Evolutionary conservation across 1,284 basidiomycete genomes (phyloP).

Genomic region (Rhizoctonia solani): DNA sequence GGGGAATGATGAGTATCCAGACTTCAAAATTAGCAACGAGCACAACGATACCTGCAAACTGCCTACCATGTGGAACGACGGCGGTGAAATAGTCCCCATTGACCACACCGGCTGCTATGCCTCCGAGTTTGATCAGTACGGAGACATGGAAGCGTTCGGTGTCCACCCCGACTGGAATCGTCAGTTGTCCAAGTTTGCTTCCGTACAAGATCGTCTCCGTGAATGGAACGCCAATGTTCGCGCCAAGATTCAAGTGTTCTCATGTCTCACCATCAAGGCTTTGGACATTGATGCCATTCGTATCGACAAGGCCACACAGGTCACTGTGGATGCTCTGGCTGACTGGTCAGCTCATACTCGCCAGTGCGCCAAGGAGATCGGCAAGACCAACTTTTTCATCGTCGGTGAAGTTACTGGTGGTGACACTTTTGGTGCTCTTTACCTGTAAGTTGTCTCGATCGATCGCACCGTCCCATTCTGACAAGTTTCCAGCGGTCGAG

Average conservation of each 20-base stretch:
- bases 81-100: slow-evolving; percentile 64
- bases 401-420: slow-evolving; percentile 94
- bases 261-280: slow-evolving; percentile 82
- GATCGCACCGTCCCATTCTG: slow-evolving; percentile 29
- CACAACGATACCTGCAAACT: slow-evolving; percentile 75
- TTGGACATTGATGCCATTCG: slow-evolving; percentile 91
- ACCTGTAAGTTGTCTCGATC: slow-evolving; percentile 59
- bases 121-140: slow-evolving; percentile 90
- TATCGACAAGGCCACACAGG: slow-evolving; percentile 91
- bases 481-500: slow-evolving; percentile 65
- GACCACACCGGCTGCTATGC: slow-evolving; percentile 67
- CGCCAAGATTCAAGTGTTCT: slow-evolving; percentile 73
- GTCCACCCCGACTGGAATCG: slow-evolving; percentile 93
- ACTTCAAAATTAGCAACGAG: slow-evolving; percentile 71
- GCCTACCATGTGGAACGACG: slow-evolving; percentile 78
- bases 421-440: slow-evolving; percentile 84
- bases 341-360: slow-evolving; percentile 75
- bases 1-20: slow-evolving; percentile 84
- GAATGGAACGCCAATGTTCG: slow-evolving; percentile 83
- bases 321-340: slow-evolving; percentile 79
- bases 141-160: slow-evolving; percentile 95
- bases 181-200: slow-evolving; percentile 91
- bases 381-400: slow-evolving; percentile 87
- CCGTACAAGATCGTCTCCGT: slow-evolving; percentile 89
- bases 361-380: slow-evolving; percentile 67